Conservation (phyloP, 495 filamentous ascomycete genomes). For the Aspergillus hancockii region DNA sequence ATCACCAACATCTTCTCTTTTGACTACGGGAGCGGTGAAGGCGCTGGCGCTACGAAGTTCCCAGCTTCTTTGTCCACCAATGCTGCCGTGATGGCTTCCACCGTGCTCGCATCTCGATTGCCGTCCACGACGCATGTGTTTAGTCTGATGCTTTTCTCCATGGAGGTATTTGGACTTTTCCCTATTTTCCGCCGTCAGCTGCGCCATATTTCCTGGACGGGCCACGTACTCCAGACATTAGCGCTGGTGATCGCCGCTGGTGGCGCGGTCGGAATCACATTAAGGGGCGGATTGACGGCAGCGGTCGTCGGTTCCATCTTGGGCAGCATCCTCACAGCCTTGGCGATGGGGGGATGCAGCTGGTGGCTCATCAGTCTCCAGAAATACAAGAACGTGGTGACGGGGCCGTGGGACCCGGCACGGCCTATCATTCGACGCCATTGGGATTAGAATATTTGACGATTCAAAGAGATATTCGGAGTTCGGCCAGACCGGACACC, state of each 20-base stretch:
- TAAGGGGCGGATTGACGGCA: conserved; percentile 73
- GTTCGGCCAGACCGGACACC: too few species aligned
- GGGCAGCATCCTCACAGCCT: conserved; percentile 64
- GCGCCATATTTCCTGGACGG: conserved; percentile 78
- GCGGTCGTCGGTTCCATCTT: conserved; percentile 72
- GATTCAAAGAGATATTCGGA: not conserved
- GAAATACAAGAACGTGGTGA: conserved; percentile 99
- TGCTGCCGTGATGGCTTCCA: conserved; percentile 91
- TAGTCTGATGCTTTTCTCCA: conserved; percentile 89
- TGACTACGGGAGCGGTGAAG: conserved; percentile 76
- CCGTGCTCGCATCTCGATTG: conserved; percentile 84
- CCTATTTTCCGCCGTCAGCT: conserved; percentile 90
- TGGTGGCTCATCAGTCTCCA: conserved; percentile 98
- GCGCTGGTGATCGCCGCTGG: conserved; percentile 77
- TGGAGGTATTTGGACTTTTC: conserved; percentile 96
- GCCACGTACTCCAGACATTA: conserved; percentile 76
- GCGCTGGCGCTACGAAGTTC: conserved; percentile 55
- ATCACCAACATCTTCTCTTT: conserved; percentile 96
- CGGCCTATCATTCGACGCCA: conserved; percentile 70
- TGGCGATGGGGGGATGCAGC: conserved; percentile 89
- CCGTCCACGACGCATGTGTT: conserved; percentile 93
- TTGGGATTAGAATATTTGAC: conserved; percentile 50
- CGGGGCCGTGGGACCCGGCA: conserved; percentile 96
- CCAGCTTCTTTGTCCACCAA: conserved; percentile 92
- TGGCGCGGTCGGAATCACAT: conserved; percentile 71